Evolutionary conservation across 2,329 filamentous ascomycete species (phyloP), one percentile per base, ranked within the genome.

Genomic region (Trichoderma afroharzianum): DNA sequence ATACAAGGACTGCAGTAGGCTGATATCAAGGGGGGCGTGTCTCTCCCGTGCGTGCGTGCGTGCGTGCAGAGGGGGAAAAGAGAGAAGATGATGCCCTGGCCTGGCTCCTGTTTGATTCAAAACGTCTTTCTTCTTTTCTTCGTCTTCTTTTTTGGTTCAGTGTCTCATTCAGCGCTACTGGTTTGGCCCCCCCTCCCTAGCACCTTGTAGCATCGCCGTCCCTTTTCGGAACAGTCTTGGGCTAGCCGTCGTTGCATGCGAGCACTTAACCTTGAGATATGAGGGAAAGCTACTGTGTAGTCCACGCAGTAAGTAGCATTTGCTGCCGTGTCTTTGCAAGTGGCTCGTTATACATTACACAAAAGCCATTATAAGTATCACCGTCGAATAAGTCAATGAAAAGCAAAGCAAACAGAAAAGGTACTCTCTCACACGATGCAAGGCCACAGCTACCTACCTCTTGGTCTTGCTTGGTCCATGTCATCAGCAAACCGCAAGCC

Each of bases 401-500:
- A 21, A 6, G 0, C 8, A 47, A 21, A 50, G n/a, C n/a, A 24
- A 12, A 53, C 11, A 53, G 11, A n/a, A 43, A 2, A 53, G 11
- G 47, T 53, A 53, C 47, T 5, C 47, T 53, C 47, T 53, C 47
- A 53, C 47, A 24, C 47, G 47, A 67, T 58, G 63, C 63, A 67
- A 57, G 63, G 63, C 63, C 39, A 66, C 47, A 36, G 24, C 28
- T 64, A 53, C 62, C 8, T 14, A 14, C 43, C 14, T 30, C 55
- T 30, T 58, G 15, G 26, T n/a, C 15, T 18, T 14, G 12, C 33
- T 36, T 36, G 33, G 26, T 58, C 5, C 21, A 50, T 58, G 47
- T 69, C 67, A 69, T 61, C 67, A 61, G 55, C 57, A 53, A 69
- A n/a, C 39, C 39, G 15, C 47, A 69, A 69, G 67, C 67, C 67